Base-by-base conservation (phyloP, 306 rosid genomes). In the Fragaria iinumae region DNA sequence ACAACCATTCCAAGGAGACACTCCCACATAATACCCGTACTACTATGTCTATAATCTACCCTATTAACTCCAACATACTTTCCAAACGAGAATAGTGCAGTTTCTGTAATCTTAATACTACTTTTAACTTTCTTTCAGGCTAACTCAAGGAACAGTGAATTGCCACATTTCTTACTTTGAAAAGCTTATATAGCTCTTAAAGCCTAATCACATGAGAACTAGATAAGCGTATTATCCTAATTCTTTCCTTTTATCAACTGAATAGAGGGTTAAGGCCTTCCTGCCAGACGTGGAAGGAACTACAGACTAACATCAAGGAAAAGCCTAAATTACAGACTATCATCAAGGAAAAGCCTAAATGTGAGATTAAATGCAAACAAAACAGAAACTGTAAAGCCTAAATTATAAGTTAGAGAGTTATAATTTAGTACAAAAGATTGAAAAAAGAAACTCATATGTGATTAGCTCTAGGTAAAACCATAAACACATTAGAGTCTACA, bases 1-100 rank as follows among this genome's bases (percentile, higher is more conserved):
- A 36, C 80, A 72, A 4, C 29, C 63, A 21, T 56, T 56, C 12
- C 62, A 55, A n/a, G 62, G 62, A 55, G 62, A 21, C 62, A 55
- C 12, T 55, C 62, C 62, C 29, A 55, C 62, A 55, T 20, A n/a
- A 8, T n/a, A 23, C 2, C 11, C 5, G 4, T 13, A 55, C 27
- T 21, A 55, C 25, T 55, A 7, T 55, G 27, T n/a, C 20, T 49
- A 20, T n/a, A 20, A 56, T 56, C 14, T 21, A 56, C 29, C 63
- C 14, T 9, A 21, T 56, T 21, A 6, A 27, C 63, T 55, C n/a
- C 62, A 55, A 38, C 6, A 38, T 38, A 38, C 41, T 38, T 38
- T 38, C 6, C 8, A 38, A 38, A 38, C 41, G 8, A 38, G 41
- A 38, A 5, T 38, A 55, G 63, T 56, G 32, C 14, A 1, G 6